phyloP scores from a whole-genome alignment of 345 rosid genomes.

The Eucalyptus fibrosa region DNA sequence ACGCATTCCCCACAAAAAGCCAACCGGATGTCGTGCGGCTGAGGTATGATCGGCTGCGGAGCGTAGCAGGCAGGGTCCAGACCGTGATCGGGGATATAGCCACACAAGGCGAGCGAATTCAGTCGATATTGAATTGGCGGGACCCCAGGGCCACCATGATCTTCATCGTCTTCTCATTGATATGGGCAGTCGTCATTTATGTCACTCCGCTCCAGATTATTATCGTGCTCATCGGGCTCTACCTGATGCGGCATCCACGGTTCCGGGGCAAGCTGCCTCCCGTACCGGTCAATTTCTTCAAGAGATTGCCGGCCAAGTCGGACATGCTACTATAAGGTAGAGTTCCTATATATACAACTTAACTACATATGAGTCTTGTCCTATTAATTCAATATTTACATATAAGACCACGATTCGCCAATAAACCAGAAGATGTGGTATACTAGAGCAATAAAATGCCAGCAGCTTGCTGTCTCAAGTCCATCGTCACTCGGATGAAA shows the following conservation, averaged over 20 bases:
- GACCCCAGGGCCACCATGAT: constrained; percentile 31
- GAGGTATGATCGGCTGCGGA: constrained; percentile 44
- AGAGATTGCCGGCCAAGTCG: constrained; percentile 29
- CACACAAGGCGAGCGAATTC: constrained; percentile 33
- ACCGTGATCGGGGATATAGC: constrained; percentile 43
- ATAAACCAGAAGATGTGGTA: not conserved
- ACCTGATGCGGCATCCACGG: constrained; percentile 31
- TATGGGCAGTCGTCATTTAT: constrained; percentile 25
- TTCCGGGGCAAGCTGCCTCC: constrained; percentile 28
- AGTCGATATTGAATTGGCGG: constrained; percentile 32
- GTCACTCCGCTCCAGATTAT: constrained; percentile 34
- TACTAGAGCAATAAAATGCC: not conserved
- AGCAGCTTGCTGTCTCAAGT: not conserved
- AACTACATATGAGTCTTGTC: not conserved
- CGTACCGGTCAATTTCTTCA: constrained; percentile 37
- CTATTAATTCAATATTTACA: not conserved
- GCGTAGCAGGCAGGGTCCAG: constrained; percentile 33
- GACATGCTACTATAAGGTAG: constrained; percentile 21
- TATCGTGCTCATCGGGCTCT: constrained; percentile 17
- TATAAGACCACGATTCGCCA: not conserved
- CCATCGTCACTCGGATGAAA: not conserved
- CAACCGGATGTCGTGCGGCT: constrained; percentile 15
- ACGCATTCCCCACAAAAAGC: constrained; percentile 17
- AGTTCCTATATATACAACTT: not conserved
- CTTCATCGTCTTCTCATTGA: constrained; percentile 21